Evolutionary conservation across 164 flowering plant species (phyloP).

Genomic region (Paratinospora sagittata): DNA sequence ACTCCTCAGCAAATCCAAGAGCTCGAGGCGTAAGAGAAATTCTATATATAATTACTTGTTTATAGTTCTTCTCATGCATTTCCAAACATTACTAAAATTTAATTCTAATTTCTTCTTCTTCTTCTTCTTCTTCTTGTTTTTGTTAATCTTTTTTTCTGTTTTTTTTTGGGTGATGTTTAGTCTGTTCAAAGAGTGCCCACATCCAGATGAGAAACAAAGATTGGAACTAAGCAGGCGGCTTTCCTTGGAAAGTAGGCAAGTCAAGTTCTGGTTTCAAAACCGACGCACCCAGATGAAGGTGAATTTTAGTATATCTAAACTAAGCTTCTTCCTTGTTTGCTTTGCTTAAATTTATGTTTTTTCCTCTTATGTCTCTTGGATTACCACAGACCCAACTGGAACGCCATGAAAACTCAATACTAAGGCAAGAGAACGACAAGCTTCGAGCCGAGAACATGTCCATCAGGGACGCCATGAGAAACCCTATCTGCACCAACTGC

Average conservation of each 20-base stretch:
- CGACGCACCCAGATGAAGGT: slow-evolving; percentile 98
- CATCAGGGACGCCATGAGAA: slow-evolving; percentile 82
- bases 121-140: background rate
- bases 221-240: slow-evolving; percentile 77
- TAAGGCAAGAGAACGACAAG: slow-evolving; percentile 87
- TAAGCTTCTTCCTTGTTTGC: background rate
- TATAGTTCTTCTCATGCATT: background rate
- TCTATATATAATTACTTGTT: background rate
- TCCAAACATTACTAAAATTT: too few relatives aligned
- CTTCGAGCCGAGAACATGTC: slow-evolving; percentile 87
- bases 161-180: slow-evolving; percentile 27
- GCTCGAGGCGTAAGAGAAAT: slow-evolving; percentile 67
- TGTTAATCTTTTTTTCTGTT: too few relatives aligned
- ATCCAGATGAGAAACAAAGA: slow-evolving; percentile 98
- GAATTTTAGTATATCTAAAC: background rate
- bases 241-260: slow-evolving; percentile 77
- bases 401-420: slow-evolving; percentile 85
- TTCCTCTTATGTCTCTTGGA: background rate
- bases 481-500: slow-evolving; percentile 84
- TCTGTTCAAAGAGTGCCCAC: slow-evolving; percentile 92
- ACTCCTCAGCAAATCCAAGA: slow-evolving; percentile 99
- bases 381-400: slow-evolving; percentile 79
- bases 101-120: too few relatives aligned
- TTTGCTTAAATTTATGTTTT: background rate
- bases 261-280: slow-evolving; percentile 98